phyloP scores from a whole-genome alignment of 202 grass and related monocot genomes.

The Carex sylvatica region DNA sequence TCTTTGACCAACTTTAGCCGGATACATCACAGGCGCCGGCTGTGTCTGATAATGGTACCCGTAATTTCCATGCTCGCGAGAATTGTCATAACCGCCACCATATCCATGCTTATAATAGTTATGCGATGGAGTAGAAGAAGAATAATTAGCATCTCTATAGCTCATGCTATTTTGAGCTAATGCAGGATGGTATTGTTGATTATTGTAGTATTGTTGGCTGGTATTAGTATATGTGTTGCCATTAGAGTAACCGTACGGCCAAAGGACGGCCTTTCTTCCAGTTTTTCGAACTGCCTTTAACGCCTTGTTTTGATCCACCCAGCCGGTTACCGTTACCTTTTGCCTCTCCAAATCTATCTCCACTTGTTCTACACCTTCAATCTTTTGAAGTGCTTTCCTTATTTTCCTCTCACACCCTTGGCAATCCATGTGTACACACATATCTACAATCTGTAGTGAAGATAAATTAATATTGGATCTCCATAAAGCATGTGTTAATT shows the following conservation, averaged over 20 bases:
- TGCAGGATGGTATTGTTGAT: neutral
- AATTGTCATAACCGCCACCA: neutral
- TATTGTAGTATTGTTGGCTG: neutral
- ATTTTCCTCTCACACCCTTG: constrained; percentile 82
- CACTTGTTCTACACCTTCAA: constrained; percentile 40
- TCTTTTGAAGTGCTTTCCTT: constrained; percentile 52
- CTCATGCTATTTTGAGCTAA: neutral
- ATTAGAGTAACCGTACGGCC: neutral
- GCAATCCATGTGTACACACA: constrained; percentile 90
- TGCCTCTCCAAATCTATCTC: constrained; percentile 21
- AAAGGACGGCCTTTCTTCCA: neutral
- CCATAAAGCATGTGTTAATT: neutral
- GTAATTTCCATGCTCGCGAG: neutral
- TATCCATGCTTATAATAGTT: neutral
- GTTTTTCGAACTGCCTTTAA: constrained; percentile 5
- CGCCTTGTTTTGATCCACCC: neutral
- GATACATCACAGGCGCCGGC: neutral
- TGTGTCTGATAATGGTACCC: neutral
- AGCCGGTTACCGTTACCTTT: constrained; percentile 8
- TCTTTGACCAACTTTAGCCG: neutral
- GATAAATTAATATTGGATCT: neutral
- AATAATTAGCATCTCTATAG: neutral
- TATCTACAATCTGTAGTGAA: constrained; percentile 56
- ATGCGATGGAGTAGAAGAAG: neutral
- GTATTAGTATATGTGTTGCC: neutral